Percentiles rank a stretch among this genome's conserved stretches.
Conservation (phyloP, 1,284 basidiomycete species). For the Schizophyllum amplum region DNA sequence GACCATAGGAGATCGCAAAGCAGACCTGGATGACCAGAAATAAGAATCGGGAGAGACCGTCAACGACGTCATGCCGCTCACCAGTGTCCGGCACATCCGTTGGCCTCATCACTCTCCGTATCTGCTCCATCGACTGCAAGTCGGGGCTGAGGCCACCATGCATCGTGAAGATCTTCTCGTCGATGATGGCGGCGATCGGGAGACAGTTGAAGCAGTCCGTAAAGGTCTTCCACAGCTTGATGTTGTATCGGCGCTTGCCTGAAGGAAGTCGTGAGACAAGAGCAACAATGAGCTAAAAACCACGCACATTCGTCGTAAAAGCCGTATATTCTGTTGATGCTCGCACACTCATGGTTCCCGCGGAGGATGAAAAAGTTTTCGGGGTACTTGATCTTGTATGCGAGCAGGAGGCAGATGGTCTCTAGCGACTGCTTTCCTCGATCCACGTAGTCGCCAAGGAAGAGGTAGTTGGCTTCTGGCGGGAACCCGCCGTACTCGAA, state of each 20-base stretch:
- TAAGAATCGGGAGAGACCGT: slow-evolving; percentile 7
- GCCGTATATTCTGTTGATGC: slow-evolving; percentile 93
- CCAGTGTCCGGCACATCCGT: slow-evolving; percentile 99
- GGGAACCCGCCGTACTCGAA: slow-evolving; percentile 96
- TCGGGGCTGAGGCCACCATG: slow-evolving; percentile 92
- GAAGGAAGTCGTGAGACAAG: slow-evolving; percentile 12
- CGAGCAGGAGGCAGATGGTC: slow-evolving; percentile 86
- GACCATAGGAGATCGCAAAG: slow-evolving; percentile 98
- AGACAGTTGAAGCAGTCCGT: slow-evolving; percentile 96
- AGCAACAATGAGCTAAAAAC: slow-evolving; percentile 6
- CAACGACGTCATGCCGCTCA: slow-evolving; percentile 21
- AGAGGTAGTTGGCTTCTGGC: slow-evolving; percentile 94
- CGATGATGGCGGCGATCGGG: slow-evolving; percentile 93
- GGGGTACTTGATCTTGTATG: slow-evolving; percentile 98
- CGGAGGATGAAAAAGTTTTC: slow-evolving; percentile 96
- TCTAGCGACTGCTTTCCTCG: slow-evolving; percentile 92
- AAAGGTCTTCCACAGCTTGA: slow-evolving; percentile 97
- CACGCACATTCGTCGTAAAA: slow-evolving; percentile 93
- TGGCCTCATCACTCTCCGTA: slow-evolving; percentile 97
- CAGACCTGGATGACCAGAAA: slow-evolving; percentile 48
- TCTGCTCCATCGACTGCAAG: slow-evolving; percentile 99
- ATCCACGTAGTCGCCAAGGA: slow-evolving; percentile 94
- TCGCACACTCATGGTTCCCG: slow-evolving; percentile 93
- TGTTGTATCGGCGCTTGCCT: slow-evolving; percentile 97
- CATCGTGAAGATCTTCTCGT: slow-evolving; percentile 97